phyloP scores from a whole-genome alignment of 208 protist genomes.

The Naegleria lovaniensis region DNA sequence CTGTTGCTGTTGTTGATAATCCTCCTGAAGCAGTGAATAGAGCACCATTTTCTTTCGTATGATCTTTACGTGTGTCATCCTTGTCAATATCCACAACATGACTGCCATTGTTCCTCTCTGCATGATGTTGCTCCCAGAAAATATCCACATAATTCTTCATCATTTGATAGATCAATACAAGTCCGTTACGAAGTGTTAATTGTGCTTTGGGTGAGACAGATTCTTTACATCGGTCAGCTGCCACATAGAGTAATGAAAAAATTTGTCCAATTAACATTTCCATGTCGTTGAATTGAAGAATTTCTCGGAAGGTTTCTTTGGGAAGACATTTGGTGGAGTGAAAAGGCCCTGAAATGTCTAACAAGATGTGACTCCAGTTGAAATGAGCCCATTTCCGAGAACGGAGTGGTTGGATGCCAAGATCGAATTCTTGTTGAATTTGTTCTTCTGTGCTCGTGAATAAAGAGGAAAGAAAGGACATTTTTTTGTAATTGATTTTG shows the following conservation, averaged over 20 bases:
- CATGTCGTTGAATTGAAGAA: constrained; percentile 10
- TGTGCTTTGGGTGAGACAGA: neutral
- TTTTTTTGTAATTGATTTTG: neutral
- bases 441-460: neutral
- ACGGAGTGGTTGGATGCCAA: neutral
- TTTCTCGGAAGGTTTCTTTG: neutral
- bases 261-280: constrained; percentile 7
- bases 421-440: neutral
- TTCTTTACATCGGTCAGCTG: constrained; percentile 17
- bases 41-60: too few relatives aligned
- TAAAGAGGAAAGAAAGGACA: neutral
- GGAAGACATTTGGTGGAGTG: neutral
- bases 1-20: too few relatives aligned
- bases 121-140: neutral
- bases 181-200: neutral
- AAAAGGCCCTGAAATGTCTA: neutral
- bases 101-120: neutral
- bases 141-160: neutral
- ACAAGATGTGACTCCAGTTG: neutral
- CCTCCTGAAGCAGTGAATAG: too few relatives aligned
- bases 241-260: neutral
- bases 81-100: neutral
- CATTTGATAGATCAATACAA: neutral
- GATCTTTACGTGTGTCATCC: too few relatives aligned
- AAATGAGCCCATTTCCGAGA: neutral